These are phyloP conservation scores for Aphanomyces astaci DNA, from an alignment of 352 stramenopile genomes.

Conservation along the genomic window DNA sequence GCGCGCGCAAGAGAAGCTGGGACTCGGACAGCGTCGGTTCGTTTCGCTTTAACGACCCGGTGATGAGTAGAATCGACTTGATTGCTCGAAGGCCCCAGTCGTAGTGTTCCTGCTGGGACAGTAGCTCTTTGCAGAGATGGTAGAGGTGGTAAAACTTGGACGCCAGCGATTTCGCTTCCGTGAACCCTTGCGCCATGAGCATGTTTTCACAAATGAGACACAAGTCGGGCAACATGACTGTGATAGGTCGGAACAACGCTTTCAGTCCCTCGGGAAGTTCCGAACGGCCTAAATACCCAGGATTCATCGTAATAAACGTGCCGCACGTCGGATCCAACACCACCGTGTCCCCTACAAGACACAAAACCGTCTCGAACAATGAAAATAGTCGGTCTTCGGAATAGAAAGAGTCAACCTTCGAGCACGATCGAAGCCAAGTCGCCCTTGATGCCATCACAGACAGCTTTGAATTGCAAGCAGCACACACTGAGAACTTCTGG, in stretches of 20 bases:
- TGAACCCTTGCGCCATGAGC: slow-evolving; percentile 94
- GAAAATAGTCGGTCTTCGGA: slow-evolving; percentile 4
- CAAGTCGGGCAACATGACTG: slow-evolving; percentile 93
- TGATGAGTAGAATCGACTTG: slow-evolving; percentile 92
- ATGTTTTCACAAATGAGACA: slow-evolving; percentile 96
- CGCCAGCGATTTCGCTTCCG: slow-evolving; percentile 86
- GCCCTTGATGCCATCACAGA: slow-evolving; percentile 89
- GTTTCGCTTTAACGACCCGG: slow-evolving; percentile 87
- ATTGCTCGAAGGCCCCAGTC: slow-evolving; percentile 93
- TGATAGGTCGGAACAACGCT: slow-evolving; percentile 92
- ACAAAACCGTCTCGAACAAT: too few relatives aligned
- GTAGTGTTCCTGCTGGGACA: slow-evolving; percentile 94
- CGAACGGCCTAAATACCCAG: slow-evolving; percentile 88
- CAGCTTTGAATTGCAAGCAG: slow-evolving; percentile 91
- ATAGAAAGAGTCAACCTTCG: slow-evolving; percentile 40
- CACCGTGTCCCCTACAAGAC: slow-evolving; percentile 66
- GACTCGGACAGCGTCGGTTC: slow-evolving; percentile 89
- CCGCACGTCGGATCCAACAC: slow-evolving; percentile 83
- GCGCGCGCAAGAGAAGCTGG: slow-evolving; percentile 88
- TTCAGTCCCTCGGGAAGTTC: slow-evolving; percentile 93
- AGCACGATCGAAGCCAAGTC: slow-evolving; percentile 82
- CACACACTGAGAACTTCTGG: slow-evolving; percentile 90
- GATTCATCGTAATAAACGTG: slow-evolving; percentile 97
- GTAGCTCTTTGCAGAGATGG: slow-evolving; percentile 85
- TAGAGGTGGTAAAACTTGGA: slow-evolving; percentile 95